These are phyloP conservation scores for Cyclostephanos tholiformis DNA, from an alignment of 108 stramenopile genomes.

Conservation along the genomic window DNA sequence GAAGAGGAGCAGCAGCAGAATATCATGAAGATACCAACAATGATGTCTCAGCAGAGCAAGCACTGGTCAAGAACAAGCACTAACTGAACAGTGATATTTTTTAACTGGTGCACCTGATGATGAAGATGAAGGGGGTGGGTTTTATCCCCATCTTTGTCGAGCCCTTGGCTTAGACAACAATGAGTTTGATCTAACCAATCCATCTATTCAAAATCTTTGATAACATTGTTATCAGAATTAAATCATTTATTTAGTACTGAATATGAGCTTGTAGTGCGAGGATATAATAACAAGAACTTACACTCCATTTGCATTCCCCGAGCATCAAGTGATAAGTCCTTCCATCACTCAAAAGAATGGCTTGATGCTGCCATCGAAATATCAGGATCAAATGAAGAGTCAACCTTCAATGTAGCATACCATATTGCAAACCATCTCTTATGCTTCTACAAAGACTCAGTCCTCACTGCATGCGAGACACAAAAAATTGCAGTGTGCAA, in stretches of 20 bases:
- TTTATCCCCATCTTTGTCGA: neutral
- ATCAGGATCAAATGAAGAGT: neutral
- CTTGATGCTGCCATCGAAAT: neutral
- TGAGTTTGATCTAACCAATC: neutral
- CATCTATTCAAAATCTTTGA: neutral
- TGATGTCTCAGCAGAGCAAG: no score
- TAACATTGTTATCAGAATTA: neutral
- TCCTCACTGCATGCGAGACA: no score
- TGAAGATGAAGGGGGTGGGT: neutral
- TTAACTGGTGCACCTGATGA: neutral
- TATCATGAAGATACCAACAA: no score
- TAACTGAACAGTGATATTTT: neutral
- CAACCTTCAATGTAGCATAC: constrained; percentile 1
- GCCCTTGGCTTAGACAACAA: neutral
- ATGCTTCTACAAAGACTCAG: no score
- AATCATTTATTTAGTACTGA: neutral
- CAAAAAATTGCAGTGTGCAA: no score
- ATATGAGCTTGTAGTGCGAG: neutral
- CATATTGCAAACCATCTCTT: neutral
- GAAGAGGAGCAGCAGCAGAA: no score
- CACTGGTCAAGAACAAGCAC: neutral
- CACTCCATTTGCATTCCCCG: neutral
- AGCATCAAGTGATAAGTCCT: neutral
- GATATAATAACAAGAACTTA: neutral
- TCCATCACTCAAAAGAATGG: constrained; percentile 1